Percentiles rank a stretch among this genome's conserved stretches.
Conservation (phyloP, 2,329 filamentous ascomycete genomes). For the Lachnellula arida region DNA sequence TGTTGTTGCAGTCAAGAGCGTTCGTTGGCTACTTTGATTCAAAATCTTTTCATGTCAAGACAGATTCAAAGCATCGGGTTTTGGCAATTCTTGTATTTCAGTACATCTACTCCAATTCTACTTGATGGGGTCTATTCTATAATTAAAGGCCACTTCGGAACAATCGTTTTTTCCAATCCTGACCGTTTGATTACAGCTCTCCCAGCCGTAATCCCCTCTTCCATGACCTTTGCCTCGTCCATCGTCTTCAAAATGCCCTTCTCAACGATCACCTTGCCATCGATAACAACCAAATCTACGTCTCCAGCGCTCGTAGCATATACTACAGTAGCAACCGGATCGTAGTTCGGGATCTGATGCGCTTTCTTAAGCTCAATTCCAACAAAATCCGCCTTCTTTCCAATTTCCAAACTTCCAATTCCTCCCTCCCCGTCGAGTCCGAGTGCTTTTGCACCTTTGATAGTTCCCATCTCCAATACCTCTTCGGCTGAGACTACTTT, state of each 20-base stretch:
- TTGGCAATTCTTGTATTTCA: too few relatives aligned
- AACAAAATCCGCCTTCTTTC: slow-evolving; percentile 53
- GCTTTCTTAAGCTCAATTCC: slow-evolving; percentile 40
- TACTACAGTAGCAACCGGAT: slow-evolving; percentile 9
- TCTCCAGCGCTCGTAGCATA: slow-evolving; percentile 6
- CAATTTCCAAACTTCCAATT: slow-evolving; percentile 37
- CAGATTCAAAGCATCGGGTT: too few relatives aligned
- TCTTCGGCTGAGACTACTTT: slow-evolving; percentile 6
- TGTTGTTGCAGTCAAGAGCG: too few relatives aligned
- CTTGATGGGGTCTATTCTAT: too few relatives aligned
- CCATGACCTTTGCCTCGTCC: slow-evolving; percentile 6
- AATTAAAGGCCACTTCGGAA: too few relatives aligned
- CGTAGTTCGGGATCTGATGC: slow-evolving; percentile 4
- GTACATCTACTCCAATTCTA: too few relatives aligned
- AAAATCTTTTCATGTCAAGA: too few relatives aligned
- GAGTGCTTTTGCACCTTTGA: slow-evolving; percentile 13
- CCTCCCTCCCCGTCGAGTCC: slow-evolving; percentile 1
- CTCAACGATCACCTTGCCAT: slow-evolving; percentile 8
- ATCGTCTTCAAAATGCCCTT: slow-evolving; percentile 4
- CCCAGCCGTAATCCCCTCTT: neutral
- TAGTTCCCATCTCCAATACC: slow-evolving; percentile 34
- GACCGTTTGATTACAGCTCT: slow-evolving; percentile 2
- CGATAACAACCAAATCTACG: slow-evolving; percentile 7
- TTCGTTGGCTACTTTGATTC: too few relatives aligned
- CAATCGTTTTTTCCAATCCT: neutral